Evolutionary conservation across 2,329 filamentous ascomycete species (phyloP).

Genomic region (Claviceps fusiformis): DNA sequence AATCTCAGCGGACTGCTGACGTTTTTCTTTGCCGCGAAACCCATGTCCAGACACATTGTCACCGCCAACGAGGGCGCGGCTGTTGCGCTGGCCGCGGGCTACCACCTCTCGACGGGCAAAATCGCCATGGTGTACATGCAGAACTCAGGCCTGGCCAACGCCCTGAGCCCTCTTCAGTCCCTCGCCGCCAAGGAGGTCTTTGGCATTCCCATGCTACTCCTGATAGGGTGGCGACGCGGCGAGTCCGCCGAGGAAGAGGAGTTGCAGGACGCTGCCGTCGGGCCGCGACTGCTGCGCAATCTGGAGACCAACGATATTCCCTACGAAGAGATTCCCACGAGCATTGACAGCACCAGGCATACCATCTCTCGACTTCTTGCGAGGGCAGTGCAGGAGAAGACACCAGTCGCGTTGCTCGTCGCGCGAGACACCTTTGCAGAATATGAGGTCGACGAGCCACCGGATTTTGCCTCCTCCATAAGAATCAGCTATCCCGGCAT

Average conservation of each 20-base stretch:
- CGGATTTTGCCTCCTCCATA: not conserved
- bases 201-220: conserved; percentile 3
- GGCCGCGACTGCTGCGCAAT: conserved; percentile 1
- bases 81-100: conserved; percentile 1
- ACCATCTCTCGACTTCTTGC: not conserved
- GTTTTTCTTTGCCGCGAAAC: not conserved
- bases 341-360: not conserved
- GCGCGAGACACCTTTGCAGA: not conserved
- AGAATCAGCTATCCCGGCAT: not conserved
- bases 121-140: conserved; percentile 3
- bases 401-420: conserved; percentile 1
- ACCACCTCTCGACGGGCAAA: conserved; percentile 1
- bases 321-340: not conserved
- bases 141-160: conserved; percentile 2
- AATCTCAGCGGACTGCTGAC: conserved; percentile 1
- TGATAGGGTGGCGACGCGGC: conserved; percentile 3
- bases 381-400: not conserved
- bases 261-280: conserved; percentile 1
- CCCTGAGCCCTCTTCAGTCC: conserved; percentile 1
- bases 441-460: not conserved
- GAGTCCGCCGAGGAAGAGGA: not conserved
- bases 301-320: conserved; percentile 1
- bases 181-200: conserved; percentile 4
- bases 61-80: conserved; percentile 4
- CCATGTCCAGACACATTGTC: not conserved